Evolutionary conservation across 176 grass and related monocot species (phyloP).

Genomic region (Lolium rigidum): DNA sequence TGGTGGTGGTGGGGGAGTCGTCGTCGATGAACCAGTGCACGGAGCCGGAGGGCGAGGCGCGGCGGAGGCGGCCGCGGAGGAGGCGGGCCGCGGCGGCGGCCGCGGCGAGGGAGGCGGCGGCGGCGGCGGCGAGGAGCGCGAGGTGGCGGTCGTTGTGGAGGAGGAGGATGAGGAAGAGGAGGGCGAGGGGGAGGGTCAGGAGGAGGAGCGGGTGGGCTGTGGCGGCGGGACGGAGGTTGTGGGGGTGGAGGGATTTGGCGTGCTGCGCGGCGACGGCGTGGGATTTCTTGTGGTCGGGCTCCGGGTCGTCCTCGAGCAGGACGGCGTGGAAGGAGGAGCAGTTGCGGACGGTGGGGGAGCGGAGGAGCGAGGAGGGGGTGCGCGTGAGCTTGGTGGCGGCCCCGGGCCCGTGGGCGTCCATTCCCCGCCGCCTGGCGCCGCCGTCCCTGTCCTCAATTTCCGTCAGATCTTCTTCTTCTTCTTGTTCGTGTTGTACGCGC

Average conservation of each 20-base stretch:
- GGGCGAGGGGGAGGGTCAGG: slow-evolving; percentile 43
- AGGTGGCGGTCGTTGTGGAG: slow-evolving; percentile 51
- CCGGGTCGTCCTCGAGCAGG: slow-evolving; percentile 55
- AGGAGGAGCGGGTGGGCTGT: slow-evolving; percentile 46
- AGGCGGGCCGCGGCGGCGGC: slow-evolving; percentile 51
- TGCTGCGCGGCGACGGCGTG: slow-evolving; percentile 5
- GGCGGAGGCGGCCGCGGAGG: slow-evolving; percentile 48
- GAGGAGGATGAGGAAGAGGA: slow-evolving; percentile 54
- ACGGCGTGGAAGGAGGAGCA: slow-evolving; percentile 61
- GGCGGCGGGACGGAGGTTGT: slow-evolving; percentile 22
- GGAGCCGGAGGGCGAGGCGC: slow-evolving; percentile 33
- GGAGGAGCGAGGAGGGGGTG: slow-evolving; percentile 81
- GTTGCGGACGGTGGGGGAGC: slow-evolving; percentile 81
- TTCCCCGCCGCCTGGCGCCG: slow-evolving; percentile 31
- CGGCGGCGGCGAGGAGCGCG: slow-evolving; percentile 49
- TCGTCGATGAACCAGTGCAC: slow-evolving; percentile 80
- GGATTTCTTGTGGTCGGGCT: slow-evolving; percentile 64
- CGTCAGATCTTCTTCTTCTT: not conserved
- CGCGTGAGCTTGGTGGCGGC: slow-evolving; percentile 66
- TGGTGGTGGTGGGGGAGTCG: not conserved
- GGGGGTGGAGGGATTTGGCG: not conserved
- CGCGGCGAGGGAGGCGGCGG: slow-evolving; percentile 45
- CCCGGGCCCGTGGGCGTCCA: slow-evolving; percentile 46
- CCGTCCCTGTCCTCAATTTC: slow-evolving; percentile 40
- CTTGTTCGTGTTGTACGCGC: not conserved